Base-by-base conservation (phyloP, 495 filamentous ascomycete species). In the Aspergillus diversus region DNA sequence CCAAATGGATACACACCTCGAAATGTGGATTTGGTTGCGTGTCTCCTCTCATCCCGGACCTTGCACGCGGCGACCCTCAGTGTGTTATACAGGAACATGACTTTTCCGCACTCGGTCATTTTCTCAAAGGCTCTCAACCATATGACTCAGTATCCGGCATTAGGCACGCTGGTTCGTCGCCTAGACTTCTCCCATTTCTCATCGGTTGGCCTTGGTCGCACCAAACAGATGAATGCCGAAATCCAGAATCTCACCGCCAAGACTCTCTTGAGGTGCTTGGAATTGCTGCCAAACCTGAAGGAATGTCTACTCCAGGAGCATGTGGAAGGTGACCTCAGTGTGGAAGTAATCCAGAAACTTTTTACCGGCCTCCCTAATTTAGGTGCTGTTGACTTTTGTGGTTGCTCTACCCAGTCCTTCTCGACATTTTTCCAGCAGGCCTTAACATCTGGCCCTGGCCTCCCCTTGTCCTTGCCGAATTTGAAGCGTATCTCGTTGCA, bases 141-240 rank as follows among this genome's bases (percentile, higher is more conserved):
- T 68, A 77, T 95, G 67, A 75, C 81, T 15, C 80, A 83, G 53
- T 86, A 93, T 71, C 87, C 87, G 12, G 83, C 87, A 12, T 80
- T 93, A 55, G 92, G 92, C 16, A 90, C 88, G 35, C 86, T 95
- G 57, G 91, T 95, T 39, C 86, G 89, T 55, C 88, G 92, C 46
- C 77, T 95, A 33, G 92, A 96, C 75, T 93, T 96, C 73, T 92
- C 90, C 48, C 90, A 93, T 79, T 94, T 93, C 76, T 95, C 92
- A 69, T 92, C 92, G 6, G 84, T 90, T 16, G 90, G 90, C 32
- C 80, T 93, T 39, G 92, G 93, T 67, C 85, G 88, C 54, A 94
- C 90, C 49, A 90, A 86, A 67, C 86, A 89, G 76, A 90, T 92
- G 84, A 91, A 92, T 50, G 79, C 84, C 42, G 85, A 91, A 73